Conservation (phyloP, 116 monocot species). For the Iris pallida region DNA sequence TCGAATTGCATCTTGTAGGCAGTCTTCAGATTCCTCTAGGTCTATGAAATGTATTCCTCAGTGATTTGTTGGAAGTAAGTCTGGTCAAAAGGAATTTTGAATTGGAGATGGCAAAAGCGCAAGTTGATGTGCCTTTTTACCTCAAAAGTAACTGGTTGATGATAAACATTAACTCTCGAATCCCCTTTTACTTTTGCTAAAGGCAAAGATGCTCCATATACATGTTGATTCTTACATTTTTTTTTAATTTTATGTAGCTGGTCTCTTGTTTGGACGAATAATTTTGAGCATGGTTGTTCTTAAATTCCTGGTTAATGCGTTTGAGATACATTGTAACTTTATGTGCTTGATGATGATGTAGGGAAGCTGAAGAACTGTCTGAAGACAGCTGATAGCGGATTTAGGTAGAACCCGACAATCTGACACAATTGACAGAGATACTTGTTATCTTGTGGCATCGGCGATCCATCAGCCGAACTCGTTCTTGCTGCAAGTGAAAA, state of each 20-base stretch:
- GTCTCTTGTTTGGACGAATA: not conserved
- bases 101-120: slow-evolving; percentile 1
- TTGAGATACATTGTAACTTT: too few species aligned
- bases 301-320: too few species aligned
- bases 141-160: slow-evolving; percentile 6
- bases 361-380: not conserved
- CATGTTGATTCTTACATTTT: not conserved
- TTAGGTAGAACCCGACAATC: not conserved
- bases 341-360: not conserved
- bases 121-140: not conserved
- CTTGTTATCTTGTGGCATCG: not conserved
- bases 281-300: too few species aligned
- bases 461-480: not conserved
- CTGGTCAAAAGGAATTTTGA: slow-evolving; percentile 8
- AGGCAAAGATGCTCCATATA: not conserved
- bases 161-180: not conserved
- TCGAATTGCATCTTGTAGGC: not conserved
- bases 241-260: not conserved
- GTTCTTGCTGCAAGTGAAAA: not conserved
- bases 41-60: not conserved
- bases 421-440: not conserved
- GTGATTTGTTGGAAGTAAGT: slow-evolving; percentile 4
- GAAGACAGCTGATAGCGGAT: not conserved
- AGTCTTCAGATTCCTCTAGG: not conserved
- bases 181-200: slow-evolving; percentile 4